These are phyloP conservation scores for Lepidium africanum DNA, from an alignment of 345 rosid genomes.

Conservation along the genomic window DNA sequence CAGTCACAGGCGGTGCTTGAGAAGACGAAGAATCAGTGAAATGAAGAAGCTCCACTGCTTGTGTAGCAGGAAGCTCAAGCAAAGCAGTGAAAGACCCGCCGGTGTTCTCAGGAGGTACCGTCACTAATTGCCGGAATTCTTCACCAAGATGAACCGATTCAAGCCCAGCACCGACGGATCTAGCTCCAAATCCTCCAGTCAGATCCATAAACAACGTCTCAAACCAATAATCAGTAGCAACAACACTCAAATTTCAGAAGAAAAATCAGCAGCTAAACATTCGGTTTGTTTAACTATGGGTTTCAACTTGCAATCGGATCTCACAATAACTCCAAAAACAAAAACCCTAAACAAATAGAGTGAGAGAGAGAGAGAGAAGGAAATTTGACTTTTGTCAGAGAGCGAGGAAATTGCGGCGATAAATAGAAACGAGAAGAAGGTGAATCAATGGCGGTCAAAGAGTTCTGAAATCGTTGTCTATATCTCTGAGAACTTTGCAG, in stretches of 20 bases:
- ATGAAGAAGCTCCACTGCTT: slow-evolving; percentile 59
- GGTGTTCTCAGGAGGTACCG: slow-evolving; percentile 37
- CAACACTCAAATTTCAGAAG: not conserved
- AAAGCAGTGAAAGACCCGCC: slow-evolving; percentile 59
- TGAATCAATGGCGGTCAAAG: slow-evolving; percentile 30
- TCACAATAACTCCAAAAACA: not conserved
- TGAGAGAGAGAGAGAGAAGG: not conserved
- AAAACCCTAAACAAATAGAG: not conserved
- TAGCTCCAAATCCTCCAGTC: slow-evolving; percentile 30
- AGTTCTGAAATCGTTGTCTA: not conserved
- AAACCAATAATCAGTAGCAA: not conserved
- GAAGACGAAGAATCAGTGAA: slow-evolving; percentile 34
- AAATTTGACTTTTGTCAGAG: not conserved
- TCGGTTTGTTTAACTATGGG: not conserved
- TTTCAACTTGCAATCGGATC: not conserved
- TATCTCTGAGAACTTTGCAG: not conserved
- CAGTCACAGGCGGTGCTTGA: slow-evolving; percentile 4
- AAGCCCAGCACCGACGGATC: slow-evolving; percentile 35
- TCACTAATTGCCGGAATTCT: slow-evolving; percentile 42
- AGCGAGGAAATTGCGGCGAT: slow-evolving; percentile 12
- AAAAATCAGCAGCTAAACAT: not conserved
- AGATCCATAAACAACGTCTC: slow-evolving; percentile 35
- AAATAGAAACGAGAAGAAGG: not conserved
- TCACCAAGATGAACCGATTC: slow-evolving; percentile 46
- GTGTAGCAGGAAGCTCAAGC: slow-evolving; percentile 55